Evolutionary conservation across 352 stramenopile genomes (phyloP).

Genomic region (Aphanomyces astaci): DNA sequence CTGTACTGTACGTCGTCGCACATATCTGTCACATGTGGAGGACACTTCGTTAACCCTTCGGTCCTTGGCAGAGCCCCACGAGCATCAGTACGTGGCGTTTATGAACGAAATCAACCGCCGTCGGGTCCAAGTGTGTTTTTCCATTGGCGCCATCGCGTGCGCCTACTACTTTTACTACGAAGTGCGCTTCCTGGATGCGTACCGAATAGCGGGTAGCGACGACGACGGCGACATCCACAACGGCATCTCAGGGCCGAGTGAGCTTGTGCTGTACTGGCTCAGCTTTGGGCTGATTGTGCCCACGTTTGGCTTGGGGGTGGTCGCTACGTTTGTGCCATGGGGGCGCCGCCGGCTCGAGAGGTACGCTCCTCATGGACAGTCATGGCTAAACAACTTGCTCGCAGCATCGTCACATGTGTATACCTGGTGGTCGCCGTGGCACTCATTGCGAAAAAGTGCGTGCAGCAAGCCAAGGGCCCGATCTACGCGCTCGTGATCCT

Average conservation of each 20-base stretch:
- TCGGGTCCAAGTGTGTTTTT: slow-evolving; percentile 55
- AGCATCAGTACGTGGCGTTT: slow-evolving; percentile 50
- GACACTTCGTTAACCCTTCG: neutral
- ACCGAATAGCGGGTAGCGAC: neutral
- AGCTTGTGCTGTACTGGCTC: slow-evolving; percentile 41
- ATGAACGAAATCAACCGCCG: slow-evolving; percentile 39
- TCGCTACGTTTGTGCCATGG: slow-evolving; percentile 40
- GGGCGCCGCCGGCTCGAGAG: slow-evolving; percentile 44
- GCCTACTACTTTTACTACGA: slow-evolving; percentile 50
- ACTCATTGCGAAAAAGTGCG: slow-evolving; percentile 73
- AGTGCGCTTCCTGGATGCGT: slow-evolving; percentile 33
- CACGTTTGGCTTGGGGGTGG: slow-evolving; percentile 39
- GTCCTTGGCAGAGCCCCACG: slow-evolving; percentile 33
- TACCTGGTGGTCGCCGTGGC: slow-evolving; percentile 46
- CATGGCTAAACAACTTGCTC: slow-evolving; percentile 16
- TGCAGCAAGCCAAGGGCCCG: slow-evolving; percentile 54
- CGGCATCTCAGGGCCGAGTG: slow-evolving; percentile 22
- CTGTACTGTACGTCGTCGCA: neutral
- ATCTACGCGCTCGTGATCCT: slow-evolving; percentile 68
- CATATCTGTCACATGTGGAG: neutral
- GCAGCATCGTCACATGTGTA: slow-evolving; percentile 44
- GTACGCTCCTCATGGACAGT: neutral
- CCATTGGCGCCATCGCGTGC: slow-evolving; percentile 45
- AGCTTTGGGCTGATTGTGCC: slow-evolving; percentile 57
- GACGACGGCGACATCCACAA: slow-evolving; percentile 19